Percentiles rank a stretch among this genome's conserved stretches.
Conservation (phyloP, 169 alveolate genomes). For the Cytauxzoon felis region DNA sequence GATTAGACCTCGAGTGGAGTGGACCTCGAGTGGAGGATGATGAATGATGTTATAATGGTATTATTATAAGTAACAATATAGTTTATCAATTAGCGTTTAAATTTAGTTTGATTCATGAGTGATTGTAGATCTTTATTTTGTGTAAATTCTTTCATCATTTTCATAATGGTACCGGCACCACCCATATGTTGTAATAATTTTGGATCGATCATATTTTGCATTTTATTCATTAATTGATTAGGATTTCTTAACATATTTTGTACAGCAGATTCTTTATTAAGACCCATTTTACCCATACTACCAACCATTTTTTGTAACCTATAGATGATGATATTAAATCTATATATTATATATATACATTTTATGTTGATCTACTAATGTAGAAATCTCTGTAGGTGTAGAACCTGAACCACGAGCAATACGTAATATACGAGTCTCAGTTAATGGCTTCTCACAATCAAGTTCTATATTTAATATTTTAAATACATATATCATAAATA, state of each 20-base stretch:
- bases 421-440: slow-evolving; percentile 85
- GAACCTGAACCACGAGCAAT: slow-evolving; percentile 96
- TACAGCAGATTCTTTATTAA: slow-evolving; percentile 87
- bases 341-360: slow-evolving; percentile 36
- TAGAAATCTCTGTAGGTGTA: slow-evolving; percentile 84
- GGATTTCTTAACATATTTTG: slow-evolving; percentile 91
- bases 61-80: neutral
- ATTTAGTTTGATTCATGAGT: slow-evolving; percentile 44
- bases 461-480: slow-evolving; percentile 71
- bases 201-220: slow-evolving; percentile 94
- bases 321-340: neutral
- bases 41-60: too few species aligned
- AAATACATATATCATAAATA: neutral
- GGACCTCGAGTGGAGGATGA: too few species aligned
- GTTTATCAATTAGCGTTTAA: slow-evolving; percentile 1
- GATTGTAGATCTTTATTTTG: slow-evolving; percentile 41
- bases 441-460: slow-evolving; percentile 88
- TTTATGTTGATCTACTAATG: slow-evolving; percentile 92
- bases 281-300: slow-evolving; percentile 93
- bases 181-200: slow-evolving; percentile 93
- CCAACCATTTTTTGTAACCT: slow-evolving; percentile 93
- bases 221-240: slow-evolving; percentile 86
- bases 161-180: slow-evolving; percentile 91
- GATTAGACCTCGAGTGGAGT: too few species aligned
- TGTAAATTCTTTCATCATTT: slow-evolving; percentile 87